Percentiles rank a stretch among this genome's conserved stretches.
These are phyloP conservation scores for Fusarium zealandicum DNA, from an alignment of 2,329 filamentous ascomycete genomes.

Conservation along the genomic window DNA sequence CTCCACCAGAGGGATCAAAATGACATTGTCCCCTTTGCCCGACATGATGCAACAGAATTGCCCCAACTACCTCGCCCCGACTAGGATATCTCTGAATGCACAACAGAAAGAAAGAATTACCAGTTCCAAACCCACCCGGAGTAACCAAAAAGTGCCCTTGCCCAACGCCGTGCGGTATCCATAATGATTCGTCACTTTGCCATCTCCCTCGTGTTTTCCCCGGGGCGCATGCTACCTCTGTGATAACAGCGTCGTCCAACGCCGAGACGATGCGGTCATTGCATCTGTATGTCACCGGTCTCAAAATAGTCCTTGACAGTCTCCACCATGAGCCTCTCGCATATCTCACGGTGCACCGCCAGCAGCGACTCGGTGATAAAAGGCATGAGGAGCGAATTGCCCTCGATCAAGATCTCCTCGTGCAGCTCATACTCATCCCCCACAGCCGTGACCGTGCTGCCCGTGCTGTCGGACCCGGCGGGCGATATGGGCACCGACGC, in stretches of 20 bases:
- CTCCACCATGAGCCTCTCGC: slow-evolving; percentile 44
- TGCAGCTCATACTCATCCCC: slow-evolving; percentile 46
- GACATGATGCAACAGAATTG: background rate
- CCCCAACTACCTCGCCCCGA: background rate
- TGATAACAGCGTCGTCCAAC: too few species aligned
- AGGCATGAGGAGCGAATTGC: slow-evolving; percentile 47
- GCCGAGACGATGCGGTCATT: background rate
- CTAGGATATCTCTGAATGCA: slow-evolving; percentile 20
- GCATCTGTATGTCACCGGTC: slow-evolving; percentile 13
- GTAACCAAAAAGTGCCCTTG: slow-evolving; percentile 9
- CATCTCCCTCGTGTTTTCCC: background rate
- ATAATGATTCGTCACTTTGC: background rate
- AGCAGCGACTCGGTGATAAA: slow-evolving; percentile 44
- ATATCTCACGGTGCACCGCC: slow-evolving; percentile 43
- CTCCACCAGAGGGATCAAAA: background rate
- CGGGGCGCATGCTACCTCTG: too few species aligned
- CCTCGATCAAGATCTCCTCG: slow-evolving; percentile 45
- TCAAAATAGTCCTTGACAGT: slow-evolving; percentile 39
- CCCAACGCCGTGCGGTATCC: slow-evolving; percentile 26
- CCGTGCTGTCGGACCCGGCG: slow-evolving; percentile 39
- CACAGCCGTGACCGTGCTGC: slow-evolving; percentile 36
- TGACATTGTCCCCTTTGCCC: background rate
- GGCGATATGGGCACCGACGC: slow-evolving; percentile 31
- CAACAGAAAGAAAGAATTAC: background rate
- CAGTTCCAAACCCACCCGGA: slow-evolving; percentile 5